Percentiles rank a stretch among this genome's conserved stretches.
phyloP scores from a whole-genome alignment of 2,329 filamentous ascomycete genomes.

The Diaporthe australafricana region DNA sequence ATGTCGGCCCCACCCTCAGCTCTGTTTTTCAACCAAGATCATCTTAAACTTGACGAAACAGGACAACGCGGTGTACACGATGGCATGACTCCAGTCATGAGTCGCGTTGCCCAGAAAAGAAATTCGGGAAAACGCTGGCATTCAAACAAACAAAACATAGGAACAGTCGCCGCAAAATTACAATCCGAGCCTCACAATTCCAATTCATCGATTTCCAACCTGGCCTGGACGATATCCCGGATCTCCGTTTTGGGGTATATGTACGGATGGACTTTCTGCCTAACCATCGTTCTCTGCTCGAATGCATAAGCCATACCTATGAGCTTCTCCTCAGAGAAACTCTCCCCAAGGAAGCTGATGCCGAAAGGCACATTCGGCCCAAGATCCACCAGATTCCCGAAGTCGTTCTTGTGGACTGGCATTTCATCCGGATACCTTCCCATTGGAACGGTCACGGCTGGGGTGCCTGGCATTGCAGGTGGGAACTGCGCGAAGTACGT shows the following conservation, averaged over 20 bases:
- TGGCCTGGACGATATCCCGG: neutral
- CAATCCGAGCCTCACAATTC: neutral
- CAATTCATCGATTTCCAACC: neutral
- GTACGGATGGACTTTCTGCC: slow-evolving; percentile 44
- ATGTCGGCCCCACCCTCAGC: slow-evolving; percentile 8
- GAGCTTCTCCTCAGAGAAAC: slow-evolving; percentile 71
- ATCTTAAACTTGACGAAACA: neutral
- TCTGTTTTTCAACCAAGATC: neutral
- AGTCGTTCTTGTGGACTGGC: slow-evolving; percentile 55
- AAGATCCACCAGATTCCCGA: slow-evolving; percentile 62
- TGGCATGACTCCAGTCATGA: neutral
- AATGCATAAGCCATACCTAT: slow-evolving; percentile 76
- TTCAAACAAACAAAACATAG: neutral
- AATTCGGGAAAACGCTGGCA: neutral
- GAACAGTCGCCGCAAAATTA: neutral
- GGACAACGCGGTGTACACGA: slow-evolving; percentile 1
- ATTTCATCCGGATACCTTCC: slow-evolving; percentile 66
- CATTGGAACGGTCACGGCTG: slow-evolving; percentile 55
- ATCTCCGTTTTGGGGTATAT: slow-evolving; percentile 44
- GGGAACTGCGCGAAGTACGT: slow-evolving; percentile 46
- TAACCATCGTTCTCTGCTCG: slow-evolving; percentile 65
- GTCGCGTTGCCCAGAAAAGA: neutral
- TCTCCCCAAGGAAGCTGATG: slow-evolving; percentile 69
- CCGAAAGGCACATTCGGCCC: slow-evolving; percentile 63
- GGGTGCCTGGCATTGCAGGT: slow-evolving; percentile 16